Evolutionary conservation across 2,329 filamentous ascomycete genomes (phyloP), one percentile per base, ranked within the genome.

Genomic region (Stagonosporopsis rhizophila): DNA sequence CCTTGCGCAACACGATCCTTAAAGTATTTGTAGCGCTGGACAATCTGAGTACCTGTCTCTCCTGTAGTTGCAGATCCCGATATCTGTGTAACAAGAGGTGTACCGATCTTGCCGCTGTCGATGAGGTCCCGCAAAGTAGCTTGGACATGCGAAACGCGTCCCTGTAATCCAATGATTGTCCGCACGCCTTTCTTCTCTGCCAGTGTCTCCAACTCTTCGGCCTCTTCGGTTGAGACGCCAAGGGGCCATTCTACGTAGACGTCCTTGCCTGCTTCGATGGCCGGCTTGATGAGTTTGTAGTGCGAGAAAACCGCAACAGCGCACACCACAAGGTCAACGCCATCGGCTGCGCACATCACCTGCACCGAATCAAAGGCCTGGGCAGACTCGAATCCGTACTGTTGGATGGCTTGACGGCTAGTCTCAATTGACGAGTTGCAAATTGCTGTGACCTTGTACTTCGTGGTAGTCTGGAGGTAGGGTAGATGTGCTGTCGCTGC

Each of bases 241-340:
- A 75, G 52, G 6, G 78, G 80, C 79, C 79, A 80, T 56, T 88
- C 85, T 0, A 84, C 78, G 50, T 76, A 87, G 0, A 83, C 76
- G 0, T 72, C 63, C 66, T 86, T 87, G 0, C 83, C 84, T 0
- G 82, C 80, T 15, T 74, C 71, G 2, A 86, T 59, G 14, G 79
- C 80, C 0, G 83, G 81, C 9, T 76, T 70, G 0, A 79, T 73
- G 2, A 78, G 79, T 2, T 70, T 57, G 42, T 79, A 75, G 58
- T 87, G 85, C 1, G 76, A 77, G 57, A 85, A 83, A 0, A 85
- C 84, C 3, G 83, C 77, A 0, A 83, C 85, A 35, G 67, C 70
- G 59, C 81, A 81, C 4, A 87, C 80, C 1, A 87, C 82, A 61
- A 64, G 44, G 32, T 64, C 61, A 27, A 64, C 45, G 22, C 52